phyloP scores from a whole-genome alignment of 768 basidiomycete species.

The Candolleomyces eurysporus region DNA sequence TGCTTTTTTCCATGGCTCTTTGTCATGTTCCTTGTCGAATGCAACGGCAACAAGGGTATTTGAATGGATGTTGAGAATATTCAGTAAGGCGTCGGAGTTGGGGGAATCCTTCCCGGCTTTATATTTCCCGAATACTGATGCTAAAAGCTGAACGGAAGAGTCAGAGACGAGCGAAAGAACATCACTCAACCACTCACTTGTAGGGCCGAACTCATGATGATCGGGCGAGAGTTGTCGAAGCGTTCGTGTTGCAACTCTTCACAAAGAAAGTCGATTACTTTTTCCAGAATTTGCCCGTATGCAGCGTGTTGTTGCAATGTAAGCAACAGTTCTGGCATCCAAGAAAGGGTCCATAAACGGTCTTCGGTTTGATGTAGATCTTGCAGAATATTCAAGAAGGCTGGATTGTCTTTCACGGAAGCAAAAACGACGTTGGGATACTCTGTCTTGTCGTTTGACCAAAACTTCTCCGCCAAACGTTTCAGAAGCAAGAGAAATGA shows the following conservation, averaged over 20 bases:
- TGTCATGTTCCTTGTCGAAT: constrained; percentile 30
- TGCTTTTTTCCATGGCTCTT: constrained; percentile 32
- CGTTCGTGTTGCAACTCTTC: constrained; percentile 81
- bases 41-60: constrained; percentile 36
- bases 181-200: constrained; percentile 46
- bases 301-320: constrained; percentile 48
- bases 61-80: constrained; percentile 39
- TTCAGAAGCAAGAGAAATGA: constrained; percentile 61
- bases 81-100: constrained; percentile 22
- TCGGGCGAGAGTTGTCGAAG: constrained; percentile 57
- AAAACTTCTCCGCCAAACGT: constrained; percentile 54
- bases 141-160: constrained; percentile 26
- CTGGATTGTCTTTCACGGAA: constrained; percentile 75
- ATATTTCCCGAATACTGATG: constrained; percentile 24
- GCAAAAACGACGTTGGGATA: constrained; percentile 81
- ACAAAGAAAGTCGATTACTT: constrained; percentile 69
- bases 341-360: constrained; percentile 51
- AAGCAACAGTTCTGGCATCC: constrained; percentile 64
- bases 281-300: constrained; percentile 70
- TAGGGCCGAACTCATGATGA: constrained; percentile 57
- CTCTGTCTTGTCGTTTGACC: constrained; percentile 69
- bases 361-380: constrained; percentile 28
- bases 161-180: constrained; percentile 1
- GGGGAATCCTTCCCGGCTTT: constrained; percentile 17
- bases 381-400: constrained; percentile 47